phyloP scores from a whole-genome alignment of 2,329 filamentous ascomycete genomes.

The Fusarium miscanthi region DNA sequence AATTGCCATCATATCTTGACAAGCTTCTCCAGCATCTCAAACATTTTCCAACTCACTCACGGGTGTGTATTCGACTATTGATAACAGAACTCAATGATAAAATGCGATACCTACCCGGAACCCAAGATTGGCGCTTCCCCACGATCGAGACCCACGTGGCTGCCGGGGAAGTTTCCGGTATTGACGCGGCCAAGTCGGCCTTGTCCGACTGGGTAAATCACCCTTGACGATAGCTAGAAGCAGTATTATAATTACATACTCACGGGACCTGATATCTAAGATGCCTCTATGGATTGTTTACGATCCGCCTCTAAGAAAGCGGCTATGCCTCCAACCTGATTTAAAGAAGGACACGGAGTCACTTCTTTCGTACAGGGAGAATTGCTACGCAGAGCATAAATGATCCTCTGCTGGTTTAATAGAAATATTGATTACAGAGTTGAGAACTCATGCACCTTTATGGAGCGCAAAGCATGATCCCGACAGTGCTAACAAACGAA shows the following conservation, averaged over 20 bases:
- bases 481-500: not conserved
- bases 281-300: not conserved
- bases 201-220: not conserved
- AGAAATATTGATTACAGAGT: rapidly evolving
- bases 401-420: rapidly evolving
- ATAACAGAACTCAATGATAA: not conserved
- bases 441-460: not conserved
- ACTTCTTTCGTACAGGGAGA: not conserved
- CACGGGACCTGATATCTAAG: too few species aligned
- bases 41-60: too few species aligned
- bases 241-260: not conserved
- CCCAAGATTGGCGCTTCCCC: not conserved
- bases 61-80: rapidly evolving
- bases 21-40: not conserved
- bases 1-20: not conserved
- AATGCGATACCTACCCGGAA: not conserved
- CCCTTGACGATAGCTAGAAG: not conserved
- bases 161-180: not conserved
- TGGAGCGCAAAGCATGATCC: not conserved
- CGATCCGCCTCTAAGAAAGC: rapidly evolving
- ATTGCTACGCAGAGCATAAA: rapidly evolving
- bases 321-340: rapidly evolving
- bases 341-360: rapidly evolving
- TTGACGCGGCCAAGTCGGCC: not conserved
- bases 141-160: not conserved